Evolutionary conservation across 2,329 filamentous ascomycete species (phyloP).

Genomic region (Cadophora gregata): DNA sequence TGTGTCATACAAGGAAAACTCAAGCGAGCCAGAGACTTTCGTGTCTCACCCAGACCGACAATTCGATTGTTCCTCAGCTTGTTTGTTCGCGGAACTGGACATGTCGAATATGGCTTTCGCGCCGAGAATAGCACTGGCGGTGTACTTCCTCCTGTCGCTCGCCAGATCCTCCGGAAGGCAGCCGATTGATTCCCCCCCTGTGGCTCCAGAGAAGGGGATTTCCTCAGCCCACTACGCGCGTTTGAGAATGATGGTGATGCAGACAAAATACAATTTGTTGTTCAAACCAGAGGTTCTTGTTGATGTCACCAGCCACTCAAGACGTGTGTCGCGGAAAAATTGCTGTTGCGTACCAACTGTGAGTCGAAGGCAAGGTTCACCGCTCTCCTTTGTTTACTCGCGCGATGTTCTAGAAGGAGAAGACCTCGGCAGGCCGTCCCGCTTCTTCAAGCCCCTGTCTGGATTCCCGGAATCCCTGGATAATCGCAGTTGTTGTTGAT

Average conservation of each 20-base stretch:
- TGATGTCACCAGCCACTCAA: constrained; percentile 34
- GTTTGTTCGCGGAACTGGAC: constrained; percentile 11
- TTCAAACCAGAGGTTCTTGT: constrained; percentile 1
- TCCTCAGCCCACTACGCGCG: constrained; percentile 8
- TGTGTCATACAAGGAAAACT: constrained; percentile 6
- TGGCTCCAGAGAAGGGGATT: background rate
- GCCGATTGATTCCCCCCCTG: constrained; percentile 9
- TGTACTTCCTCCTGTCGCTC: constrained; percentile 16
- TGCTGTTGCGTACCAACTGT: constrained; percentile 21
- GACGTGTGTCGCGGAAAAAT: constrained; percentile 27
- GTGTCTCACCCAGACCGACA: constrained; percentile 20
- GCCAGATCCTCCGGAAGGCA: constrained; percentile 18
- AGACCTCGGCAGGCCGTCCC: constrained; percentile 5
- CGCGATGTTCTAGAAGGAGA: constrained; percentile 20
- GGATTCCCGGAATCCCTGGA: constrained; percentile 22
- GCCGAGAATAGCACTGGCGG: constrained; percentile 13
- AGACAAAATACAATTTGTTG: constrained; percentile 9
- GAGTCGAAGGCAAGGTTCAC: constrained; percentile 34
- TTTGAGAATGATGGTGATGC: constrained; percentile 19
- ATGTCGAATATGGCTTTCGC: background rate
- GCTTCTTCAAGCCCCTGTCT: constrained; percentile 19
- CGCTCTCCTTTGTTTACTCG: constrained; percentile 23
- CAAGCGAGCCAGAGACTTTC: constrained; percentile 12
- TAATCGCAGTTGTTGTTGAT: constrained; percentile 23
- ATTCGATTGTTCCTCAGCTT: constrained; percentile 12